These are phyloP conservation scores for Primulina eburnea DNA, from an alignment of 257 asterid species.

Conservation along the genomic window DNA sequence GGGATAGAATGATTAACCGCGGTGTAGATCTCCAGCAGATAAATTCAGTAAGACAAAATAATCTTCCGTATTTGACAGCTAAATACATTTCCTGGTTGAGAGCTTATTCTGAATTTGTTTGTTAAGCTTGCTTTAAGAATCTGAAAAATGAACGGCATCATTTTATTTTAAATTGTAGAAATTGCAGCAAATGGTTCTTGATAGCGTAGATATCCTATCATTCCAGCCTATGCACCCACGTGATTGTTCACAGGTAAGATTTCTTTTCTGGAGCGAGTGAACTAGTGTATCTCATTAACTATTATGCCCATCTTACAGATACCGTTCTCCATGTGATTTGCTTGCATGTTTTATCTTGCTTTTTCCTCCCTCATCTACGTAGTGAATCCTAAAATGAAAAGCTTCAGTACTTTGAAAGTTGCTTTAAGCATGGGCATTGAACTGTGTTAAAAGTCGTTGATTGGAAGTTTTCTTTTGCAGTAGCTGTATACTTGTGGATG, in stretches of 20 bases:
- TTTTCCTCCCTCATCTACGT: slow-evolving; percentile 8
- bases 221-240: slow-evolving; percentile 84
- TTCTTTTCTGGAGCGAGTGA: slow-evolving; percentile 18
- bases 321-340: not conserved
- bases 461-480: too few species aligned
- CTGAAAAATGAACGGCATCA: slow-evolving; percentile 18
- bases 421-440: slow-evolving; percentile 7
- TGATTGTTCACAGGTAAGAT: slow-evolving; percentile 89
- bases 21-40: slow-evolving; percentile 91
- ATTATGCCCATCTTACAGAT: slow-evolving; percentile 1
- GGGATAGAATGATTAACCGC: slow-evolving; percentile 72
- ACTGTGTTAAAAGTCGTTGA: not conserved
- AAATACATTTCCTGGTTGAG: not conserved
- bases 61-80: slow-evolving; percentile 1
- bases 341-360: not conserved
- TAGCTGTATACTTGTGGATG: not conserved
- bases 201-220: slow-evolving; percentile 65
- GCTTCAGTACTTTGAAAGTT: slow-evolving; percentile 5
- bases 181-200: slow-evolving; percentile 75
- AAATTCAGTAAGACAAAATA: slow-evolving; percentile 53
- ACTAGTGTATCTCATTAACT: slow-evolving; percentile 18
- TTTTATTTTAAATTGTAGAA: slow-evolving; percentile 47
- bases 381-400: slow-evolving; percentile 1
- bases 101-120: slow-evolving; percentile 19
- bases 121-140: slow-evolving; percentile 17